phyloP scores from a whole-genome alignment of 2,329 filamentous ascomycete species.

The Cordyceps farinosa region DNA sequence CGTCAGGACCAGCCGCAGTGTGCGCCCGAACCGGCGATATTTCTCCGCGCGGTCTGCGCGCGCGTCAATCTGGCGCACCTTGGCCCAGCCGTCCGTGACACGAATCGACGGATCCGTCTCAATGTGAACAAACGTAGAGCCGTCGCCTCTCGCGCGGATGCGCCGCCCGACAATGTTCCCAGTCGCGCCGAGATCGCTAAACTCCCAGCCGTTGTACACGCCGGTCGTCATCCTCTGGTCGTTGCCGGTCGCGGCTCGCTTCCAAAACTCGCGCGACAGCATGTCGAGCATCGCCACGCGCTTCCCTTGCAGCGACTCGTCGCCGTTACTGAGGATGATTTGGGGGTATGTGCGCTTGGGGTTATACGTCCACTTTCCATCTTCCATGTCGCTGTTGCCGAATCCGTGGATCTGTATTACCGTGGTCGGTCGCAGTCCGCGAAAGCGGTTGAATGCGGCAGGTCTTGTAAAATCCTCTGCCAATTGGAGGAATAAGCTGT shows the following conservation, averaged over 20 bases:
- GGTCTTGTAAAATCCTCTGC: slow-evolving; percentile 10
- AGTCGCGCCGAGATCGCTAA: slow-evolving; percentile 9
- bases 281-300: slow-evolving; percentile 9
- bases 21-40: slow-evolving; percentile 1
- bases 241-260: not conserved
- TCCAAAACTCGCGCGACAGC: slow-evolving; percentile 11
- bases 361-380: slow-evolving; percentile 7
- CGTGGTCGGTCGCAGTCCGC: not conserved
- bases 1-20: not conserved
- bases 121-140: slow-evolving; percentile 6
- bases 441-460: not conserved
- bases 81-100: slow-evolving; percentile 8
- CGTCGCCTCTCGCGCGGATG: slow-evolving; percentile 5
- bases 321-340: slow-evolving; percentile 12
- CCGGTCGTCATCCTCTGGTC: slow-evolving; percentile 12
- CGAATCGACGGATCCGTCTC: slow-evolving; percentile 12
- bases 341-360: slow-evolving; percentile 11
- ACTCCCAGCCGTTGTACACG: slow-evolving; percentile 11
- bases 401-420: slow-evolving; percentile 11
- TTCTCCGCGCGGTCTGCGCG: slow-evolving; percentile 1
- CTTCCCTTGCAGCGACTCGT: not conserved
- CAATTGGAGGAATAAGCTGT: slow-evolving; percentile 12
- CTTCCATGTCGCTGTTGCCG: slow-evolving; percentile 10
- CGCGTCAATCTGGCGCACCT: not conserved
- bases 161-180: slow-evolving; percentile 4